Percentiles rank a stretch among this genome's conserved stretches.
phyloP scores from a whole-genome alignment of 768 basidiomycete genomes.

The Tylopilus intermedius region DNA sequence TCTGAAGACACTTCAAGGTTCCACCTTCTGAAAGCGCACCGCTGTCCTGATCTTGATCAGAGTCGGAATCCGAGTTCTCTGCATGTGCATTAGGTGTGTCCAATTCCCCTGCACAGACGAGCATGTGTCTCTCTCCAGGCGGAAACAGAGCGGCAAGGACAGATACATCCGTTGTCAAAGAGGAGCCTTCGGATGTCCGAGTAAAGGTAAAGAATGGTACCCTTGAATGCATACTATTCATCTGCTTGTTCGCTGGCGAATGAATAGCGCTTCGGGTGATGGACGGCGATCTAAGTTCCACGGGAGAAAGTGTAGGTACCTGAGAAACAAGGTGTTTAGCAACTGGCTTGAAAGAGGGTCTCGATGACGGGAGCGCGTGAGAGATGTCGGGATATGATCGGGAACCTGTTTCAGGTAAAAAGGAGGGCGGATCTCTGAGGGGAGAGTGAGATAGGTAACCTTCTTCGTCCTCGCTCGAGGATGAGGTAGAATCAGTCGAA shows the following conservation, averaged over 20 bases:
- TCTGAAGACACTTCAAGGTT: slow-evolving; percentile 63
- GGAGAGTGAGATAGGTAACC: slow-evolving; percentile 63
- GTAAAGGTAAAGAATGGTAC: slow-evolving; percentile 82
- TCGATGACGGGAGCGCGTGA: slow-evolving; percentile 24
- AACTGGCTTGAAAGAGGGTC: slow-evolving; percentile 33
- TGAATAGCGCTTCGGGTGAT: slow-evolving; percentile 7
- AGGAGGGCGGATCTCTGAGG: slow-evolving; percentile 31
- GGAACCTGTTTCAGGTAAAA: slow-evolving; percentile 34
- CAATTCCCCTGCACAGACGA: slow-evolving; percentile 67
- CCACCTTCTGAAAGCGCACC: slow-evolving; percentile 32
- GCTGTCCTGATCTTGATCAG: slow-evolving; percentile 37
- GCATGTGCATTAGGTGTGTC: slow-evolving; percentile 48
- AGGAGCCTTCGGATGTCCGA: slow-evolving; percentile 70
- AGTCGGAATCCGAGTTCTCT: slow-evolving; percentile 29
- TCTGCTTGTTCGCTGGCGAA: slow-evolving; percentile 15
- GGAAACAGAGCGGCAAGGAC: slow-evolving; percentile 68
- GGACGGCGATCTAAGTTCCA: slow-evolving; percentile 13
- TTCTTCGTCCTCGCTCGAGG: slow-evolving; percentile 39
- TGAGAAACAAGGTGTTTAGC: slow-evolving; percentile 36
- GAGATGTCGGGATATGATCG: slow-evolving; percentile 42
- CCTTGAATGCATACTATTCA: slow-evolving; percentile 5
- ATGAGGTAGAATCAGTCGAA: slow-evolving; percentile 25
- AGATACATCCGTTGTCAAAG: slow-evolving; percentile 65
- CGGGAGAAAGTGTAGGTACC: slow-evolving; percentile 30
- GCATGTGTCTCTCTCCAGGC: slow-evolving; percentile 64